Evolutionary conservation across 2,329 filamentous ascomycete species (phyloP), one percentile per base, ranked within the genome.

Genomic region (Exophiala sideris): DNA sequence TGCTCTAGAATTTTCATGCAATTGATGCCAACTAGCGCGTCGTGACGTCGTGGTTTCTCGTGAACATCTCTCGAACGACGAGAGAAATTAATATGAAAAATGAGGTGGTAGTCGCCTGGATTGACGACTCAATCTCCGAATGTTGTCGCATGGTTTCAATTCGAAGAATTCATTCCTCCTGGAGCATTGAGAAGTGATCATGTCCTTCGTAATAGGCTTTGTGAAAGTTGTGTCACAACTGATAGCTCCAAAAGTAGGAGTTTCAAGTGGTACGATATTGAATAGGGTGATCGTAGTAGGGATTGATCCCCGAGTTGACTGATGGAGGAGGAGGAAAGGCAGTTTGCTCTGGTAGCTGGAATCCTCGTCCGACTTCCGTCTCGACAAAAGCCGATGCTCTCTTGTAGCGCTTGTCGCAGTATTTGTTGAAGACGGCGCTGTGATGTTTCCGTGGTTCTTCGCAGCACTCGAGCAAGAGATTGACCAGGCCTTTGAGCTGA

Each of bases 391-490:
- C 73, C 14, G 94, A 89, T 8, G 89, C 89, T 51, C 86, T 82
- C 78, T 95, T 95, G 78, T 90, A 97, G 49, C 88, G 84, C 68
- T 86, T 88, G 70, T 95, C 88, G 35, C 83, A 80, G 73, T 96
- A 99, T 73, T 99, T 99, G 52, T 96, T 89, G 67, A 83, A 96
- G 39, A 99, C 87, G 6, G 91, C 89, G 24, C 78, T 74, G 68
- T 99, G 94, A 68, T 99, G 94, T 65, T 86, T 85, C 59, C 80
- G 79, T 5, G 91, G 88, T 52, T 85, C 81, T 57, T 89, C 85
- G 72, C 91, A 96, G 76, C 92, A 97, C 63, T 96, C 90, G 46
- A 95, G 76, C 61, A 99, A 85, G 70, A 89, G 85, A 11, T 79
- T 77, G 44, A 96, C 80, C 35, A 96, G 75, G 1, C 87, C 85